Evolutionary conservation across 2,329 filamentous ascomycete genomes (phyloP).

Genomic region (Colletotrichum liaoningense): DNA sequence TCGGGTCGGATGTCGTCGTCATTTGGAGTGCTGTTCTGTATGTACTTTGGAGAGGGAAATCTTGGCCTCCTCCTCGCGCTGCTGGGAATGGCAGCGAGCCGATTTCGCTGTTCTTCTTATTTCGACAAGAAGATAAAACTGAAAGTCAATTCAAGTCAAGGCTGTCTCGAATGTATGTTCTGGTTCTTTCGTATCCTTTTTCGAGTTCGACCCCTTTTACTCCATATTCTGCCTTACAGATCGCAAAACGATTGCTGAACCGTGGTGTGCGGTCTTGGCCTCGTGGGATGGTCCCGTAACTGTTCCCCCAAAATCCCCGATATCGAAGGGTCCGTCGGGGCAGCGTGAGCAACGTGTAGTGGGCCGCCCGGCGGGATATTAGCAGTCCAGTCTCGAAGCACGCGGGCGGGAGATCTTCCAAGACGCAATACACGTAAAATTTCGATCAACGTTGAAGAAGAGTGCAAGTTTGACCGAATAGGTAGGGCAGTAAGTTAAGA

Average conservation of each 20-base stretch:
- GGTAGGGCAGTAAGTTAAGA: background rate
- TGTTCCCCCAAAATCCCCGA: background rate
- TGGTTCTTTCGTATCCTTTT: background rate
- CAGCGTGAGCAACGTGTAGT: background rate
- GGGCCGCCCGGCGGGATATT: background rate
- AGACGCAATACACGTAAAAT: background rate
- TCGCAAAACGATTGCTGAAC: background rate
- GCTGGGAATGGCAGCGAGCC: background rate
- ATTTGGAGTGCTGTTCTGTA: background rate
- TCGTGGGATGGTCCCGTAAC: background rate
- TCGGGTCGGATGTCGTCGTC: constrained; percentile 23
- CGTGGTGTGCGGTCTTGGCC: background rate
- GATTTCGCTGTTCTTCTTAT: background rate
- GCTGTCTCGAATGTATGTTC: background rate
- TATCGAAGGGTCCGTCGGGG: background rate
- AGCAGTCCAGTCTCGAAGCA: background rate
- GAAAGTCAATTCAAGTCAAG: background rate
- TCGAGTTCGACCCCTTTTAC: background rate
- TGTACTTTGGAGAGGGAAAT: background rate
- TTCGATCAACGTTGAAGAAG: background rate
- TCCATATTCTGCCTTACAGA: background rate
- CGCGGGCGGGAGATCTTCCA: constrained; percentile 1
- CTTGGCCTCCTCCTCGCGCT: no score
- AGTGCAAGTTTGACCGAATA: background rate
- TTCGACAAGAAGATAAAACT: background rate